Conservation (phyloP, 441 rosid genomes). For the Croton laevigatus region DNA sequence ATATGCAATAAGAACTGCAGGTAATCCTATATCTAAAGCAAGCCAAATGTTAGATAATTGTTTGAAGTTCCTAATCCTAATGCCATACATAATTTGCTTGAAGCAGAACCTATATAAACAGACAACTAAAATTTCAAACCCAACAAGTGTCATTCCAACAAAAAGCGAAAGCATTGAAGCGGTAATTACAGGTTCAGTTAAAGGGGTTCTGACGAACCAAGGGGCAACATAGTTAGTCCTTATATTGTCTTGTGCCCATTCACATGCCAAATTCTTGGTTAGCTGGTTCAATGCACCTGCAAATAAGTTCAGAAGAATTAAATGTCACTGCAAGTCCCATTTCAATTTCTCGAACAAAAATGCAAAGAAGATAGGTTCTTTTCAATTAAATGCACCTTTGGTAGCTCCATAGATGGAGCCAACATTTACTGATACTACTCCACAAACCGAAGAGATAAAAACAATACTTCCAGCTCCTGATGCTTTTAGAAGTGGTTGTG, state of each 20-base stretch:
- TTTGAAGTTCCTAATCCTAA: no score
- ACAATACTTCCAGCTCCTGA: constrained; percentile 69
- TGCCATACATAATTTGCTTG: no score
- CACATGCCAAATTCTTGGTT: constrained; percentile 83
- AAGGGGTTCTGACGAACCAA: constrained; percentile 68
- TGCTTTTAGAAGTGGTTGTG: constrained; percentile 68
- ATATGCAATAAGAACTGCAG: no score
- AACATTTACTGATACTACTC: constrained; percentile 33
- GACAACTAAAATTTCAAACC: no score
- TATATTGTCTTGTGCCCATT: constrained; percentile 89
- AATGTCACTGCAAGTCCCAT: no score
- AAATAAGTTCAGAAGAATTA: neutral
- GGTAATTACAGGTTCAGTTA: constrained; percentile 52
- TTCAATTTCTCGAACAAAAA: no score
- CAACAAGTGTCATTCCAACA: no score
- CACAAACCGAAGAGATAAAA: constrained; percentile 73
- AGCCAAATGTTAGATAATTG: no score
- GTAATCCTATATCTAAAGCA: no score
- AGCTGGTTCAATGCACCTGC: constrained; percentile 82
- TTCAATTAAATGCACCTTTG: constrained; percentile 45
- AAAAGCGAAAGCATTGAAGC: neutral
- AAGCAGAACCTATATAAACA: no score
- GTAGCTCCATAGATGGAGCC: constrained; percentile 60
- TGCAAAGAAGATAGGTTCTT: no score
- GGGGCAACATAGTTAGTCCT: constrained; percentile 75